Evolutionary conservation across 108 stramenopile genomes (phyloP).

Genomic region (Mediolabrus comicus): DNA sequence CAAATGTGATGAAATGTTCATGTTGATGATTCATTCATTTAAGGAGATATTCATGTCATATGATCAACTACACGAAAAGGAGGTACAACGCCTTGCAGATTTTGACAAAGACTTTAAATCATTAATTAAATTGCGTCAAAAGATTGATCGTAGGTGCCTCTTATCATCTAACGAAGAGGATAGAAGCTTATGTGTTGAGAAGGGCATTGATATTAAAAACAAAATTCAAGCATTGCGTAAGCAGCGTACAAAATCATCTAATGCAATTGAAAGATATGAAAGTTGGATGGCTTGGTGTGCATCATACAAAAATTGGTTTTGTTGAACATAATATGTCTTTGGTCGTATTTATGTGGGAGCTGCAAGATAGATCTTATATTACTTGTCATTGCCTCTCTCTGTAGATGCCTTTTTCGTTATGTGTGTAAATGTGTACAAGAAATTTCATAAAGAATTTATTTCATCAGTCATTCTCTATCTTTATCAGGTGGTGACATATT

Average conservation of each 20-base stretch:
- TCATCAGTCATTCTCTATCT: too few relatives aligned
- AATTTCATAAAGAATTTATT: too few relatives aligned
- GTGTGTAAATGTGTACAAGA: too few relatives aligned
- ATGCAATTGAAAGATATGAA: constrained; percentile 27
- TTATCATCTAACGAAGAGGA: constrained; percentile 22
- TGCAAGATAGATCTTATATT: too few relatives aligned
- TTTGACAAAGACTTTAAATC: constrained; percentile 38
- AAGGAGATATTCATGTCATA: constrained; percentile 23
- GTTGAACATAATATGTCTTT: too few relatives aligned
- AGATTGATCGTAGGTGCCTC: constrained; percentile 34
- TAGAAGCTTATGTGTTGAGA: constrained; percentile 27
- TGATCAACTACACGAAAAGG: constrained; percentile 11
- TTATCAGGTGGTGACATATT: too few relatives aligned
- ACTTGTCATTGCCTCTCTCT: too few relatives aligned
- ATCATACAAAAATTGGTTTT: constrained; percentile 46
- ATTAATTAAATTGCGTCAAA: constrained; percentile 29
- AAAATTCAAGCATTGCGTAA: constrained; percentile 23
- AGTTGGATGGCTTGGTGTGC: constrained; percentile 39
- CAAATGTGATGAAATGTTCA: constrained; percentile 25
- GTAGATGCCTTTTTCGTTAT: too few relatives aligned
- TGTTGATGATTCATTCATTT: constrained; percentile 31
- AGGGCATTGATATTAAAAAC: constrained; percentile 30
- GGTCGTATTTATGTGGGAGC: too few relatives aligned
- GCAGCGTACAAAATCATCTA: constrained; percentile 10
- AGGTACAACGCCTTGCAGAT: constrained; percentile 15